Base-by-base conservation (phyloP, 2,329 filamentous ascomycete genomes). In the Pseudopyrenochaeta lycopersici region DNA sequence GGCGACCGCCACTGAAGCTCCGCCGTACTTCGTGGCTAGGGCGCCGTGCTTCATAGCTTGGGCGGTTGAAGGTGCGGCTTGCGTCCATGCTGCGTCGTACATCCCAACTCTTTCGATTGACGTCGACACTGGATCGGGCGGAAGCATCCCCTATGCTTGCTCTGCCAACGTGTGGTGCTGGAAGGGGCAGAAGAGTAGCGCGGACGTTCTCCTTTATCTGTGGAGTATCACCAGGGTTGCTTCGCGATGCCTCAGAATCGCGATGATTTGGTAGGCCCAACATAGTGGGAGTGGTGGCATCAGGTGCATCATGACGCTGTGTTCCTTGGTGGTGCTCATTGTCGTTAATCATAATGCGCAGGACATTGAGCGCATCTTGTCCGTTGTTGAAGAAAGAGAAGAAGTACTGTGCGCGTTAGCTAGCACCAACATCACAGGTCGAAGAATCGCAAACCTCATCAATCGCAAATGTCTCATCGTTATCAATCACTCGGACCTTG, bases 341-440 rank as follows among this genome's bases (percentile, higher is more conserved):
- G 59, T 88, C 86, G 43, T 90, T 88, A 9, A 92, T 84, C 47
- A 96, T 80, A 36, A 86, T 85, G 58, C 86, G 90, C 46, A 99
- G 81, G 2, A 95, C 84, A 44, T 88, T 86, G 58, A 96, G 86
- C 12, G 92, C 94, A 66, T 97, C 91, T 66, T 90, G 88, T 6
- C 92, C 92, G 58, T 88, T 88, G 63, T 86, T 90, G 73, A 97
- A 97, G 77, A 98, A 98, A 0, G 93, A 95, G 75, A 99, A 98
- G 74, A 96, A 98, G 73, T 98, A 97, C 87, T 93, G 54, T 10
- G 10, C 2, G 1, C 10, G 32, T 67, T 46, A 70, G 62, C 38
- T 31, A 33, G 20, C 4, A 7, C 11, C 1, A n/a, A 12, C n/a
- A 40, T 15, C 29, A 11, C 17, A 5, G n/a, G 18, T 12, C 21